Base-by-base conservation (phyloP, 352 stramenopile species). In the Phytophthora pistaciae region DNA sequence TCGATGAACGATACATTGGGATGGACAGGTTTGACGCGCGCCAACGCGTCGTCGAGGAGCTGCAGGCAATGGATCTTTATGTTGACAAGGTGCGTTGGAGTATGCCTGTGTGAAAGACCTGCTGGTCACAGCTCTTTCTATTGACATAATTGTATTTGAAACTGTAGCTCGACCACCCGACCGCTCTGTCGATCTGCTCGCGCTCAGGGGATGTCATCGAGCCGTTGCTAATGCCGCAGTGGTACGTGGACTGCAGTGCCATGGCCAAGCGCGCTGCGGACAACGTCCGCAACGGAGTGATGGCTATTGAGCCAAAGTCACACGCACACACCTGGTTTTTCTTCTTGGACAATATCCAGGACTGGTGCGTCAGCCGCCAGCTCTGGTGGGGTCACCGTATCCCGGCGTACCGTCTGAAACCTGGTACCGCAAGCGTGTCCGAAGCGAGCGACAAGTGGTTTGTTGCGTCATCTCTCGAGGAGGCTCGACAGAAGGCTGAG, bases 361-460 rank as follows among this genome's bases (percentile, higher is more conserved):
- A 99, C 83, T 99, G 98, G 98, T 99, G 98, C 69, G 87, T 99
- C 52, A 99, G 94, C 76, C 93, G 98, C 16, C 98, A 99, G 79
- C 88, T 99, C 2, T 99, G 98, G 98, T 99, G 98, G 98, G 98
- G 98, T 27, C 98, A 99, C 80, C 97, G 98, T 52, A 99, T 99
- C 64, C 98, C 98, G 8, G 98, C 98, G 9, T 99, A 99, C 84
- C 88, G 94, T 61, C 33, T 98, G 67, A 83, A 82, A 36, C 50
- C 66, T 60, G 70, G 58, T 3, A 54, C 44, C 16, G 18, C 33
- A 42, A 44, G 60, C 16, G 59, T 27, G 3, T 58, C 60, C 16
- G 68, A 79, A 53, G 44, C 42, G 14, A 73, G 57, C 18, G 83
- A 91, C n/a, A 71, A 82, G 42, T 99, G 98, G 98, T 91, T 99